Base-by-base conservation (phyloP, 106 monocot genomes). In the Dendrobium catenatum region DNA sequence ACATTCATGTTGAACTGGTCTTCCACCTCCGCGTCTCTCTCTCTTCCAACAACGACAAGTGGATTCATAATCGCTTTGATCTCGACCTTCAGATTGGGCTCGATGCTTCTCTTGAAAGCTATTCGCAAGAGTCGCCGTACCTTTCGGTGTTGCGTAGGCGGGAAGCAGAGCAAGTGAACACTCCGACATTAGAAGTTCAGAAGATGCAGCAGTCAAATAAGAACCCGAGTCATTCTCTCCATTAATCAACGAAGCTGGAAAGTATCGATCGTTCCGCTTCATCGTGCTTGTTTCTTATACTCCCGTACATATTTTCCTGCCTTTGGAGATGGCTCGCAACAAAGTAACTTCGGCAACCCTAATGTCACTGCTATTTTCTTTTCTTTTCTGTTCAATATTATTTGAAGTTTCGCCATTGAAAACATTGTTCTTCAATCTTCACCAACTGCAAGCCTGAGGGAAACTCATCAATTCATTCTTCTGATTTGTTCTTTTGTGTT, bases 291-390 rank as follows among this genome's bases (percentile, higher is more conserved):
- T 43, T 24, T 47, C 82, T 76, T 11, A 0, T 31, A 5, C 74
- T 10, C 26, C 15, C 49, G 6, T 78, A 20, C 37, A 11, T 9
- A 40, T 24, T 5, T 15, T 75, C 42, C 68, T n/a, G 48, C 55
- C 40, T 11, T 24, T n/a, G 78, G 20, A 1, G 40, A 83, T 83
- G 83, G 78, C 83, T 72, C 83, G 83, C 33, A 68, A 68, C 83
- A 83, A 42, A 76, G 76, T 76, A 48, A n/a, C 1, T 13, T 51
- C 31, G 54, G 51, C 54, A 78, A 9, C 68, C 41, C 51, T 72
- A 40, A 37, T 20, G 1, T 22, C 9, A 78, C 67, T 77, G 47
- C 24, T 72, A 37, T 70, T 78, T 51, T 16, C 15, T 6, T 42
- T 6, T 19, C 43, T 0, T 74, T 74, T 43, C 2, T 74, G 18